Evolutionary conservation across 805 yeast species (phyloP).

Genomic region (Cephaloascus albidus): DNA sequence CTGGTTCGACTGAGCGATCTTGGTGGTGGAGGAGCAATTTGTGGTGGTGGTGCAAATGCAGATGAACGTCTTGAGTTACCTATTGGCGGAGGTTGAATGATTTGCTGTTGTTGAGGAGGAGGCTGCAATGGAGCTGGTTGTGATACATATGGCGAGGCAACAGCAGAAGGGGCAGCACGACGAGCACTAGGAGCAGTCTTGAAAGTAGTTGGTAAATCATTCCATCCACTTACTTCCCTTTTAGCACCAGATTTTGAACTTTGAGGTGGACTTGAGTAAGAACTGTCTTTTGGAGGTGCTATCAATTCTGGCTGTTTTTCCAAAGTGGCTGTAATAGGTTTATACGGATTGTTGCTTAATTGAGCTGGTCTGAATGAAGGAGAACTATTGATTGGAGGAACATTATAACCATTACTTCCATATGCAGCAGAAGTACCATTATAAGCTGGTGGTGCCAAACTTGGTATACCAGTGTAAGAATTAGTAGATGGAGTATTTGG

Average conservation of each 20-base stretch:
- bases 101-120: slow-evolving; percentile 5
- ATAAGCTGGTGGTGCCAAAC: background rate
- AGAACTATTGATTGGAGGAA: background rate
- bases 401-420: background rate
- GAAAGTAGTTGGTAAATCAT: slow-evolving; percentile 52
- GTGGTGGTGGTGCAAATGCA: slow-evolving; percentile 4
- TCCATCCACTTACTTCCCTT: slow-evolving; percentile 60
- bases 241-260: slow-evolving; percentile 16
- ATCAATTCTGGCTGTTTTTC: slow-evolving; percentile 11
- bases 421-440: background rate
- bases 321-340: background rate
- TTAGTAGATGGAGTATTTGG: background rate
- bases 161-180: slow-evolving; percentile 35
- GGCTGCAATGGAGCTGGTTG: background rate
- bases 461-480: background rate
- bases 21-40: slow-evolving; percentile 15
- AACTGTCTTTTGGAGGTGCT: slow-evolving; percentile 12
- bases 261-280: slow-evolving; percentile 7
- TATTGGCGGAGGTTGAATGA: slow-evolving; percentile 14
- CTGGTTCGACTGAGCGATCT: slow-evolving; percentile 15
- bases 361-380: background rate
- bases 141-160: slow-evolving; percentile 8
- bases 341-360: background rate
- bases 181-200: slow-evolving; percentile 29
- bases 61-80: slow-evolving; percentile 4